phyloP scores from a whole-genome alignment of 352 stramenopile genomes.

The Phytophthora sp. region DNA sequence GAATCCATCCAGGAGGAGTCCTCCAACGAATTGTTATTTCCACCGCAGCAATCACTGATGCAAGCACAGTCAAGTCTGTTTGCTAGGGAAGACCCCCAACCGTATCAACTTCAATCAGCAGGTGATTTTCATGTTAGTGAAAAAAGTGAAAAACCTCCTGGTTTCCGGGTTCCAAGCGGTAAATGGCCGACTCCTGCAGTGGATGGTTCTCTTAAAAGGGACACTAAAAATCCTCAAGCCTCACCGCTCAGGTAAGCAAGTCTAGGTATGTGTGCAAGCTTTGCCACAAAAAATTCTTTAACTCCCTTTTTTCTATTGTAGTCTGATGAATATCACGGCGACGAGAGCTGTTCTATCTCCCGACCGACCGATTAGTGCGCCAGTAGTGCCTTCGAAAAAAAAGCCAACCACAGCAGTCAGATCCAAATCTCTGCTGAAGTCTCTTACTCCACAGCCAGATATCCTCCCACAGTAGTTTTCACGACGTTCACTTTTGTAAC shows the following conservation, averaged over 20 bases:
- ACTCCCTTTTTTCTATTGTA: neutral
- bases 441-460: constrained; percentile 13
- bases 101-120: constrained; percentile 29
- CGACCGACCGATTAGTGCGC: constrained; percentile 62
- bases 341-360: constrained; percentile 42
- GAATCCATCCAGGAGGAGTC: constrained; percentile 34
- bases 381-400: constrained; percentile 51
- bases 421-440: constrained; percentile 29
- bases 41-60: neutral
- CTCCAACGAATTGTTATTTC: constrained; percentile 1
- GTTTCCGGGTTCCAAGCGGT: constrained; percentile 22
- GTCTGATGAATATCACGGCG: constrained; percentile 51
- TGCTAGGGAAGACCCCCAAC: constrained; percentile 5
- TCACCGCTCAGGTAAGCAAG: constrained; percentile 40
- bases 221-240: constrained; percentile 19
- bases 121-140: constrained; percentile 33
- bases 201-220: constrained; percentile 15
- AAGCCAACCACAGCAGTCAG: constrained; percentile 27
- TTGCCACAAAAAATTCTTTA: neutral
- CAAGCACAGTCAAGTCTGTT: constrained; percentile 1
- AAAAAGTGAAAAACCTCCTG: constrained; percentile 25
- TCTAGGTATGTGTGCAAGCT: too few species aligned
- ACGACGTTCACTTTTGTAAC: too few species aligned
- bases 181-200: constrained; percentile 22
- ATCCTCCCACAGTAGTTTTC: constrained; percentile 13